phyloP scores from a whole-genome alignment of 2,329 filamentous ascomycete genomes.

The Phaeoacremonium minimum region DNA sequence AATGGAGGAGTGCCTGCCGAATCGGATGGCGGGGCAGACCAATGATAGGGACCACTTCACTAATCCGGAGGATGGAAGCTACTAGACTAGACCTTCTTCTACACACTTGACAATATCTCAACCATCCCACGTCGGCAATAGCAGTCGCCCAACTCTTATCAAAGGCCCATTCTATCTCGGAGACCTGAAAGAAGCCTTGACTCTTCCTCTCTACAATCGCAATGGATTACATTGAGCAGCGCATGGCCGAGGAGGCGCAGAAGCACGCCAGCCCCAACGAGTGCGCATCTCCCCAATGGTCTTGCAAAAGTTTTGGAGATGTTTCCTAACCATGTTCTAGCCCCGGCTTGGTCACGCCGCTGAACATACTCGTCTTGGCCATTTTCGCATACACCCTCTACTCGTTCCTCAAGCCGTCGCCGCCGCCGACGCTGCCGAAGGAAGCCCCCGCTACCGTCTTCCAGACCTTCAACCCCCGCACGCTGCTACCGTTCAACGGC shows the following conservation, averaged over 20 bases:
- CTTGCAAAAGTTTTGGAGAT: background rate
- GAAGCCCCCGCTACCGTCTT: constrained; percentile 58
- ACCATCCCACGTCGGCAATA: no score
- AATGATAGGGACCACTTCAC: no score
- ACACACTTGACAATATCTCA: no score
- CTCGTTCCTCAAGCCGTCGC: constrained; percentile 44
- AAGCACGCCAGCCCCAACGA: constrained; percentile 23
- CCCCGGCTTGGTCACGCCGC: constrained; percentile 41
- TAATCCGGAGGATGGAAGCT: no score
- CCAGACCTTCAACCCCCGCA: constrained; percentile 68
- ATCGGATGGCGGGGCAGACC: no score
- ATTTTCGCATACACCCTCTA: constrained; percentile 57
- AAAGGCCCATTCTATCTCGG: no score
- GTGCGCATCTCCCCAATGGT: constrained; percentile 20
- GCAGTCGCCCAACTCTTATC: no score
- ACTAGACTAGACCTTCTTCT: no score
- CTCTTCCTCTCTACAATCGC: no score
- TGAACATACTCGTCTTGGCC: constrained; percentile 57
- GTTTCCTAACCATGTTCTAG: background rate
- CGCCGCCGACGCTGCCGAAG: constrained; percentile 42
- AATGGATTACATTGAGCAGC: constrained; percentile 57
- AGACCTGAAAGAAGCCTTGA: no score
- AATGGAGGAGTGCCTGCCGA: no score
- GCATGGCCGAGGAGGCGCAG: constrained; percentile 49
- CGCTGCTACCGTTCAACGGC: constrained; percentile 85